Base-by-base conservation (phyloP, 345 rosid genomes). In the Turritis glabra region DNA sequence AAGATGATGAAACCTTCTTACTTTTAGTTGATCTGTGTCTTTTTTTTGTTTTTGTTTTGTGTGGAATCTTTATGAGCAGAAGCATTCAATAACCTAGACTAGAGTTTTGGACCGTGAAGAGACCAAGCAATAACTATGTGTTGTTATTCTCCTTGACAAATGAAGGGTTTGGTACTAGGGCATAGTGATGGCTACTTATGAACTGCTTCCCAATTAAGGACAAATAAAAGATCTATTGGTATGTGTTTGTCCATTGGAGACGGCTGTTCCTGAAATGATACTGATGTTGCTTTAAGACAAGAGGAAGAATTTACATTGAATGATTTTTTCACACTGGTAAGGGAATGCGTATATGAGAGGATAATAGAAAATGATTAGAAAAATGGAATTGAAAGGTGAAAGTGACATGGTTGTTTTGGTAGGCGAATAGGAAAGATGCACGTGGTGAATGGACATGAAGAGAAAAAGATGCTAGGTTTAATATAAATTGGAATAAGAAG, bases 401-500 rank as follows among this genome's bases (percentile, higher is more conserved):
- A 64, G 59, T 5, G 80, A 77, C 80, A 77, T 63, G 80, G 71
- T 69, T 76, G 65, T 76, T 76, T 76, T 62, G 75, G 54, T 70
- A 77, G 8, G 50, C 80, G 61, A 64, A 77, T 77, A 27, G 71
- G 76, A 56, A 64, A 30, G 66, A n/a, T 21, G 51, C 80, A 77
- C 72, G 73, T 77, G 77, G 71, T 47, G 62, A 71, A 77, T 57
- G 46, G 72, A 71, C 35, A 62, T 47, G 80, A 54, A 53, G 60
- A 64, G 70, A 76, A 69, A 61, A 26, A 47, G 70, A 21, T n/a
- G 74, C 63, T 77, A 70, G 80, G 80, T 71, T 64, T 77, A 27
- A 77, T 89, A 88, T 87, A 91, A 84, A 84, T 81, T 78, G 87
- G 68, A 67, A 67, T 64, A 64, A 52, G 77, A 64, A 59, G 80